Conservation (phyloP, 2,329 filamentous ascomycete genomes). For the Immersiporthe knoxdaviesiana region DNA sequence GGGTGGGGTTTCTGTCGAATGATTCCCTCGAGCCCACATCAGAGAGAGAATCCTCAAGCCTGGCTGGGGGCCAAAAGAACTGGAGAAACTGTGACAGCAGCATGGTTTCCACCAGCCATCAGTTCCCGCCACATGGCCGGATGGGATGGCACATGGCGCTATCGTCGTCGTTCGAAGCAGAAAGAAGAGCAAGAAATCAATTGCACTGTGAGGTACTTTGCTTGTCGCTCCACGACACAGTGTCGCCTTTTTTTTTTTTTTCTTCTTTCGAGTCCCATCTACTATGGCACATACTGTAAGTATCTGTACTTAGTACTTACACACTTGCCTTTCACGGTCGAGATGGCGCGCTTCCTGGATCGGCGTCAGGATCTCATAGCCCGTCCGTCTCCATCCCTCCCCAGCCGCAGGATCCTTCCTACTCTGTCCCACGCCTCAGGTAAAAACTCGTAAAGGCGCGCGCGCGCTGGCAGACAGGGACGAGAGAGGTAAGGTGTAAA, state of each 20-base stretch:
- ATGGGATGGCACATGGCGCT: neutral
- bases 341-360: neutral
- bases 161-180: neutral
- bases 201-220: conserved; percentile 7
- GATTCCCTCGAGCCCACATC: neutral
- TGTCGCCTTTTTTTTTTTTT: too few relatives aligned
- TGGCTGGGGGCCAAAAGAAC: neutral
- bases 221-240: neutral
- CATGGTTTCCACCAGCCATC: neutral
- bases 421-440: neutral
- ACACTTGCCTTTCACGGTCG: too few relatives aligned
- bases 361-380: conserved; percentile 1
- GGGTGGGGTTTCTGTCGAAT: neutral
- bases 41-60: neutral
- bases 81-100: neutral
- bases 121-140: neutral
- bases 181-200: neutral
- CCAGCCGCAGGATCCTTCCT: neutral
- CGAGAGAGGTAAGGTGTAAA: too few relatives aligned
- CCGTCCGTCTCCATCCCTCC: neutral
- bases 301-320: too few relatives aligned
- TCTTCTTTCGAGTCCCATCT: neutral
- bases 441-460: neutral
- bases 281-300: neutral
- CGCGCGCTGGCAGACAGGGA: conserved; percentile 19